phyloP scores from a whole-genome alignment of 305 asterid genomes.

The Fraxinus paxiana region DNA sequence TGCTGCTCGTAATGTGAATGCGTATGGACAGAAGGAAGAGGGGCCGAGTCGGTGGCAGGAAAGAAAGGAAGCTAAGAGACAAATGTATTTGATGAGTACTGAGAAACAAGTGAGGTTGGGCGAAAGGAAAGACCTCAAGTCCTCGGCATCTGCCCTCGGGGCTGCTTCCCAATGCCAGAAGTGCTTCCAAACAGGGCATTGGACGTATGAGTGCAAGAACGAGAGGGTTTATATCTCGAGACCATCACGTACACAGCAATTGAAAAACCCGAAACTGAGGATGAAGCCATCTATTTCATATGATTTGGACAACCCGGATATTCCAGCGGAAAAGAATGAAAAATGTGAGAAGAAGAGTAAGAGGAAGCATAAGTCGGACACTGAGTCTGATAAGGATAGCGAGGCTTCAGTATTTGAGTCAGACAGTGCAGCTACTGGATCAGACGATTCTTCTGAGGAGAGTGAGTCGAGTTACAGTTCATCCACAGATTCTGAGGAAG shows the following conservation, averaged over 20 bases:
- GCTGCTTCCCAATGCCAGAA: slow-evolving; percentile 82
- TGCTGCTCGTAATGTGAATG: slow-evolving; percentile 87
- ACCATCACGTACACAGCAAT: slow-evolving; percentile 83
- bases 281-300: slow-evolving; percentile 60
- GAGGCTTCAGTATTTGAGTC: slow-evolving; percentile 89
- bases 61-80: slow-evolving; percentile 96
- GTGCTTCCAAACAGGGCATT: slow-evolving; percentile 83
- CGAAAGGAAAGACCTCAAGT: slow-evolving; percentile 64
- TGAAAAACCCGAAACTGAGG: slow-evolving; percentile 83
- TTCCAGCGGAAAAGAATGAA: slow-evolving; percentile 37
- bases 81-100: slow-evolving; percentile 90
- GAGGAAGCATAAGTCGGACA: slow-evolving; percentile 72
- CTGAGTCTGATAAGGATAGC: slow-evolving; percentile 59
- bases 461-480: slow-evolving; percentile 69
- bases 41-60: slow-evolving; percentile 99
- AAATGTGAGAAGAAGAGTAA: slow-evolving; percentile 56
- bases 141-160: slow-evolving; percentile 40
- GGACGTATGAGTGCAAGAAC: slow-evolving; percentile 97
- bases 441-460: slow-evolving; percentile 62
- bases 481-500: slow-evolving; percentile 84
- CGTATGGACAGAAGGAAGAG: slow-evolving; percentile 97
- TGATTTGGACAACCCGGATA: slow-evolving; percentile 64
- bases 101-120: slow-evolving; percentile 93
- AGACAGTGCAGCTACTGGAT: slow-evolving; percentile 61
- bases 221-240: slow-evolving; percentile 87